Percentiles rank a stretch among this genome's conserved stretches.
Evolutionary conservation across 305 asterid species (phyloP).

Genomic region (Galium porrigens): DNA sequence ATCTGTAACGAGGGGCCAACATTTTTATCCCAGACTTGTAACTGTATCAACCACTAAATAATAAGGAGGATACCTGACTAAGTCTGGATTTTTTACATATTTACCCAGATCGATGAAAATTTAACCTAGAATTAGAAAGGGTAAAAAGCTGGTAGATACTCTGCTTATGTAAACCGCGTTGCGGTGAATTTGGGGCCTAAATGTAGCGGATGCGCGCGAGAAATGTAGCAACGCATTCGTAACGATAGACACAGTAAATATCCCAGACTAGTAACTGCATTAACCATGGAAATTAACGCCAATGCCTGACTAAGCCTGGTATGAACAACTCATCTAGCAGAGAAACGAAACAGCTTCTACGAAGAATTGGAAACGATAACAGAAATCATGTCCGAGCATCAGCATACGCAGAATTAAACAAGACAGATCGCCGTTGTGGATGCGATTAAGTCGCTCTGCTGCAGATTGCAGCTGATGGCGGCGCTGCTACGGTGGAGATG

Average conservation of each 20-base stretch:
- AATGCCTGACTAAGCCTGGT: constrained; percentile 54
- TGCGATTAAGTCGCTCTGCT: no score
- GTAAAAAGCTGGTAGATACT: no score
- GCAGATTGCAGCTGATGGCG: no score
- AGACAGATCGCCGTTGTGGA: not conserved
- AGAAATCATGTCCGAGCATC: no score
- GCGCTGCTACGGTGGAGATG: no score
- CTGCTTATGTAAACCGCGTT: not conserved
- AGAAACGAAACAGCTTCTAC: no score
- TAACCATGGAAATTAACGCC: constrained; percentile 26
- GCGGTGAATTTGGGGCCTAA: constrained; percentile 26
- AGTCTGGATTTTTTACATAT: constrained; percentile 12
- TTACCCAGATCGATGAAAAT: no score
- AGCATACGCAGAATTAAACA: no score
- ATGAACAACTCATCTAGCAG: no score
- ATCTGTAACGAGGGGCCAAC: constrained; percentile 15
- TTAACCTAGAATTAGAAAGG: no score
- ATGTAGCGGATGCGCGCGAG: constrained; percentile 45
- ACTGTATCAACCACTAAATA: constrained; percentile 21
- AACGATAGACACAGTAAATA: constrained; percentile 39
- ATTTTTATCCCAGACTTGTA: constrained; percentile 17
- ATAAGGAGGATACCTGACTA: constrained; percentile 15
- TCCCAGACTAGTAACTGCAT: constrained; percentile 59
- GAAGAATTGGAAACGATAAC: not conserved
- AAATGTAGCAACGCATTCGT: constrained; percentile 27